Percentiles rank a stretch among this genome's conserved stretches.
phyloP scores from a whole-genome alignment of 2,329 filamentous ascomycete species.

The Penicillium sp. region DNA sequence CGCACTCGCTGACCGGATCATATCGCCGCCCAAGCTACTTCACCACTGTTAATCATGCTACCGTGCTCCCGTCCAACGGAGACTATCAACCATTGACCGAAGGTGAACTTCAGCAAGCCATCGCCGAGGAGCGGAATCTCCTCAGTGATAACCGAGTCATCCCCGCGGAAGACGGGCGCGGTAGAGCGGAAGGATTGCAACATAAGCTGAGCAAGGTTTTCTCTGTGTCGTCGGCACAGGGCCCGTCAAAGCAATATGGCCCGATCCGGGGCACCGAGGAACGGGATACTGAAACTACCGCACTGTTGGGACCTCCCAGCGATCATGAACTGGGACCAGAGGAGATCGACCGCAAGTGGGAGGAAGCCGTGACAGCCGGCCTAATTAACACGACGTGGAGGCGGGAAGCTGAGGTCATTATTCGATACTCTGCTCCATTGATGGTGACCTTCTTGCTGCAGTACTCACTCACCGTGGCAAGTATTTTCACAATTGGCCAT shows the following conservation, averaged over 20 bases:
- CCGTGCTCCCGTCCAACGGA: conserved; percentile 59
- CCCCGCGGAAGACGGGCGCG: conserved; percentile 48
- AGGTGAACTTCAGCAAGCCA: conserved; percentile 56
- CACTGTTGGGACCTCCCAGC: conserved; percentile 50
- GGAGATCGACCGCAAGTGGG: conserved; percentile 73
- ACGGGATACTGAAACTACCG: conserved; percentile 49
- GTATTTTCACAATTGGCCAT: conserved; percentile 75
- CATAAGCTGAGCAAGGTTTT: conserved; percentile 31
- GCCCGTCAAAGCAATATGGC: conserved; percentile 14
- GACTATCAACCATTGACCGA: conserved; percentile 52
- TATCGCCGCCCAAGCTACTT: conserved; percentile 80
- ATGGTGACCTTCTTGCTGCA: conserved; percentile 76
- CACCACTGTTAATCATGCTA: conserved; percentile 69
- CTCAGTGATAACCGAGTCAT: conserved; percentile 63
- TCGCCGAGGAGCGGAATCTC: conserved; percentile 60
- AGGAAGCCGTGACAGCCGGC: conserved; percentile 78
- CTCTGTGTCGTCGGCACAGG: conserved; percentile 18
- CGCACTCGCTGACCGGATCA: conserved; percentile 59
- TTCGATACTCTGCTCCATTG: conserved; percentile 69
- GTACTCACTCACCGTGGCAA: conserved; percentile 81
- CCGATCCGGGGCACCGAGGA: conserved; percentile 1
- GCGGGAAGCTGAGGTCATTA: conserved; percentile 80
- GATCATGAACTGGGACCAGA: conserved; percentile 55
- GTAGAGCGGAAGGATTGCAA: conserved; percentile 25
- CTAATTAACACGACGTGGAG: conserved; percentile 89